Conservation (phyloP, 495 filamentous ascomycete genomes). For the Podospora pseudoanserina region DNA sequence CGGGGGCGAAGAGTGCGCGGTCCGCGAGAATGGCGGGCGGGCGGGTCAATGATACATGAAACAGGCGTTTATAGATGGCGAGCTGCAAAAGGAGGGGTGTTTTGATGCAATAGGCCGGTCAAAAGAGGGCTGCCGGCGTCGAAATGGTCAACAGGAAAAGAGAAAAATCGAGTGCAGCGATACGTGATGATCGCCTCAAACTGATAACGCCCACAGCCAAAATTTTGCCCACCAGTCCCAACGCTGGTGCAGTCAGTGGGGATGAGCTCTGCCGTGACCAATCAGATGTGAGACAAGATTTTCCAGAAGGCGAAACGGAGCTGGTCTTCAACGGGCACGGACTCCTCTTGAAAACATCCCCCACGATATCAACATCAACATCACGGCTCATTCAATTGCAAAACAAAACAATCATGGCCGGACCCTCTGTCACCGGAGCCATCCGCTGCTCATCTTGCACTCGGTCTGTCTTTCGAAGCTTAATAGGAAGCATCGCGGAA, state of each 20-base stretch:
- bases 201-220: not conserved
- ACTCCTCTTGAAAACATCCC: not conserved
- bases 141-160: not conserved
- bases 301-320: no score
- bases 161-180: conserved; percentile 5
- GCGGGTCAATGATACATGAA: conserved; percentile 20
- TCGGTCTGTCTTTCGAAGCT: conserved; percentile 25
- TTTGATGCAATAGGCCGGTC: not conserved
- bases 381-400: not conserved
- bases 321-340: no score
- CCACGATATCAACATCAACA: not conserved
- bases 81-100: not conserved
- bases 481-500: conserved; percentile 18
- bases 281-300: no score
- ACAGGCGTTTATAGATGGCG: not conserved
- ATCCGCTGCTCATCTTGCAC: conserved; percentile 31
- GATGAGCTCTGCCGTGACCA: not conserved
- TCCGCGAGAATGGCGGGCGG: conserved; percentile 10
- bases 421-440: conserved; percentile 13
- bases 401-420: not conserved
- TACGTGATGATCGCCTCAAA: conserved; percentile 10
- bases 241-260: not conserved
- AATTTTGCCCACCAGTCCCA: not conserved
- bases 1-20: conserved; percentile 1
- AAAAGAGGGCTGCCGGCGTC: not conserved